Conservation (phyloP, 2,329 filamentous ascomycete genomes). For the Monilinia laxa region DNA sequence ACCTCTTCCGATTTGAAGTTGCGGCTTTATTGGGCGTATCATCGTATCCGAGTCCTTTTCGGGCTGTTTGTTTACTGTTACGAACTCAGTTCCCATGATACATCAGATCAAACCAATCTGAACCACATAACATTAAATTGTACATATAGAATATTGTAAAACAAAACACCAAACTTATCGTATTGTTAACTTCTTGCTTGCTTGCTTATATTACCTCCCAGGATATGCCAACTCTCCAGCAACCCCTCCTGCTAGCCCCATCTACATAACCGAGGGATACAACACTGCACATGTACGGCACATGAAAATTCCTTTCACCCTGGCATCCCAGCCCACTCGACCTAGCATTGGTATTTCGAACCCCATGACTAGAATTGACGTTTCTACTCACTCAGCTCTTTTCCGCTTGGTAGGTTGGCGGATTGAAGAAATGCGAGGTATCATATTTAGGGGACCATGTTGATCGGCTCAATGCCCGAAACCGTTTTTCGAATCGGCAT, state of each 20-base stretch:
- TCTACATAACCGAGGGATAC: conserved; percentile 11
- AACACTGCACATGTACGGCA: conserved; percentile 2
- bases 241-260: conserved; percentile 2
- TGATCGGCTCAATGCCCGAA: conserved; percentile 10
- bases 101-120: neutral
- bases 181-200: neutral
- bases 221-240: neutral
- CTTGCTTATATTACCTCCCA: neutral
- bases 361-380: conserved; percentile 1
- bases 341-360: neutral
- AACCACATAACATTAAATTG: neutral
- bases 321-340: neutral
- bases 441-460: conserved; percentile 9
- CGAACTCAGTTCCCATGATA: neutral
- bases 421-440: conserved; percentile 8
- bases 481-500: neutral
- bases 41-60: neutral
- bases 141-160: neutral
- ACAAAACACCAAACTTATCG: neutral
- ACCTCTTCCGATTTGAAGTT: neutral
- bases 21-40: neutral
- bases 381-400: neutral
- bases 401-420: neutral
- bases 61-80: neutral
- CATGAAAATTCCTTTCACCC: conserved; percentile 1